Conservation (phyloP, 176 grass and related monocot genomes). For the Elaeis guineensis region DNA sequence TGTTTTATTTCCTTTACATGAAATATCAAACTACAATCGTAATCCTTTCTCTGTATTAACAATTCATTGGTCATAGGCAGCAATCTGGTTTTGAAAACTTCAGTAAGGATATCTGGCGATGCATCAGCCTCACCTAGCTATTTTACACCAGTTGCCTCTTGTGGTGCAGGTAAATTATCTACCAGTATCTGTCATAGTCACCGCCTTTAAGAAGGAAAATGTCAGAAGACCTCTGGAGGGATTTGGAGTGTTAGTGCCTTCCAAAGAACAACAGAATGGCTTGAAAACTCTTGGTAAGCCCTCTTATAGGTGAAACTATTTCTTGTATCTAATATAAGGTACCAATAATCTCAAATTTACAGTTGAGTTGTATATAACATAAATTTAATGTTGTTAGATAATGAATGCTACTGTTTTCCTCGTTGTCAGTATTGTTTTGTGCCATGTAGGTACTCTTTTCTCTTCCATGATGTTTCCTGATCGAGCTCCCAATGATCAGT, state of each 20-base stretch:
- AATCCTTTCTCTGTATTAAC: too few relatives aligned
- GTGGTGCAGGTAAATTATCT: conserved; percentile 65
- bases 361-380: too few relatives aligned
- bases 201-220: conserved; percentile 87
- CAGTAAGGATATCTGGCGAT: background rate
- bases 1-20: too few relatives aligned
- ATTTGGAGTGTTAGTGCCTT: conserved; percentile 90
- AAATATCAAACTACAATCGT: too few relatives aligned
- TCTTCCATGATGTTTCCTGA: conserved; percentile 99
- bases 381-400: too few relatives aligned
- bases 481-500: conserved; percentile 77
- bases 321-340: too few relatives aligned
- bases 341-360: too few relatives aligned
- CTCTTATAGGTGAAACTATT: background rate
- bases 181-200: conserved; percentile 79
- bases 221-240: conserved; percentile 83
- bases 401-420: conserved; percentile 1
- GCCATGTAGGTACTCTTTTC: conserved; percentile 71
- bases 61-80: too few relatives aligned
- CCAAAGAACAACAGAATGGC: conserved; percentile 88
- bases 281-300: conserved; percentile 77
- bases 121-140: background rate
- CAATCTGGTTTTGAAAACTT: too few relatives aligned
- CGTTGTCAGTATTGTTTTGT: conserved; percentile 19
- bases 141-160: conserved; percentile 8